Base-by-base conservation (phyloP, 2,329 filamentous ascomycete genomes). In the Fusarium subglutinans region DNA sequence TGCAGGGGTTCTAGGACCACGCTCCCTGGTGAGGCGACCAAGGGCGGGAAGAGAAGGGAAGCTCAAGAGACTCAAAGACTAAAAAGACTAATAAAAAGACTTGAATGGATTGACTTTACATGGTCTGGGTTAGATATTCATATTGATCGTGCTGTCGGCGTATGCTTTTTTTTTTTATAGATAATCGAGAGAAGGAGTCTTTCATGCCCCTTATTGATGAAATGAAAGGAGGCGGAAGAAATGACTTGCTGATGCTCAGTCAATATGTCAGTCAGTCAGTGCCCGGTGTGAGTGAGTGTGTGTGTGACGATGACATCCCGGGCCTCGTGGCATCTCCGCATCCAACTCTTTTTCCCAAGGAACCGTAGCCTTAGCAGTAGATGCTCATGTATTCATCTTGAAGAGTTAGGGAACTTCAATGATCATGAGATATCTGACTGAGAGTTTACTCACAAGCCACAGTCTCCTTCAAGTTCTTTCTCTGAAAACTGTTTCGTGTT, bases 231-330 rank as follows among this genome's bases (percentile, higher is more conserved):
- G 37, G 44, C 45, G 24, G 22, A 28, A 41, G 43, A 35, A 51
- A 66, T 64, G 35, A 47, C 35, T 65, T 70, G 59, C 66, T 65
- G 58, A 69, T 69, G 38, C 43, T 47, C 51, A 59, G 50, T 63
- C 50, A 66, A 55, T 59, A 53, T 56, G 50, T 64, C 45, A 58
- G 64, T 67, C 70, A 70, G 66, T 67, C 70, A 66, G 62, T 57
- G 62, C 47, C 63, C 55, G 41, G 67, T 38, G 50, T 44, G 51
- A 56, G 51, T 70, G 66, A 50, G 70, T 45, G 66, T 74, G 70
- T 64, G 71, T 64, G 71, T 74, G 71, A 72, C 71, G 70, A 73
- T 74, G 71, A 74, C 71, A 74, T 74, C 71, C 64, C 47, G 59
- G 64, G 67, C 71, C 71, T 74, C 71, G 71, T 74, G 71, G 71